Evolutionary conservation across 2,329 filamentous ascomycete species (phyloP).

Genomic region (Stachybotrys chartarum): DNA sequence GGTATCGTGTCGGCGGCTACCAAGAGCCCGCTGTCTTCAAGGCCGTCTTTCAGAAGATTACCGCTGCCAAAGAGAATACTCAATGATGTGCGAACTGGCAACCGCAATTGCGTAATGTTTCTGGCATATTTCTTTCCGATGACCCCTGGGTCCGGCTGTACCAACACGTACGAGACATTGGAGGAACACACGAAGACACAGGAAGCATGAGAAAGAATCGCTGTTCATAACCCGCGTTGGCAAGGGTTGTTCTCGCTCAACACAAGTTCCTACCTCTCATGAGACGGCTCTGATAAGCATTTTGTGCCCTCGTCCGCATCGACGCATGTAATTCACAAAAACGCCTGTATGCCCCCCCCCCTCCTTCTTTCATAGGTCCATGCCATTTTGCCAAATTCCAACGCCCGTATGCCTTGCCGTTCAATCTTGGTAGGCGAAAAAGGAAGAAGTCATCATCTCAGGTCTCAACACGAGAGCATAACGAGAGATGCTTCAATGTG

Average conservation of each 20-base stretch:
- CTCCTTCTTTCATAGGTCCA: not conserved
- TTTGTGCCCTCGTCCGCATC: not conserved
- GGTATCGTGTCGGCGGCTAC: conserved; percentile 63
- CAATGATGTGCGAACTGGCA: not conserved
- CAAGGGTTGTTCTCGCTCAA: not conserved
- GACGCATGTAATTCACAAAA: not conserved
- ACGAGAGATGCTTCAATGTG: no score
- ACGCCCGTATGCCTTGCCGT: not conserved
- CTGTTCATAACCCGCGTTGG: not conserved
- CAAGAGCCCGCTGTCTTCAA: conserved; percentile 61
- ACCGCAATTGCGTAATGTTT: not conserved
- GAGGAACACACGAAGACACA: not conserved
- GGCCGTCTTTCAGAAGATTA: conserved; percentile 56
- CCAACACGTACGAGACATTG: not conserved
- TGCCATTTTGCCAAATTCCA: not conserved
- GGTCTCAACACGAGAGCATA: no score
- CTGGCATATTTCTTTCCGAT: no score
- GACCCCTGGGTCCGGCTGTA: no score
- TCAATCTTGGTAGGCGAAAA: not conserved
- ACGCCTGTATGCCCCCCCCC: no score
- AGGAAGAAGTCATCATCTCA: not conserved
- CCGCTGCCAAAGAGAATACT: conserved; percentile 6
- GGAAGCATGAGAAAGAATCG: not conserved
- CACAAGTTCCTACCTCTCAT: not conserved
- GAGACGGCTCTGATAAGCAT: not conserved